phyloP scores from a whole-genome alignment of 2,329 filamentous ascomycete species.

The Beauveria sp. region DNA sequence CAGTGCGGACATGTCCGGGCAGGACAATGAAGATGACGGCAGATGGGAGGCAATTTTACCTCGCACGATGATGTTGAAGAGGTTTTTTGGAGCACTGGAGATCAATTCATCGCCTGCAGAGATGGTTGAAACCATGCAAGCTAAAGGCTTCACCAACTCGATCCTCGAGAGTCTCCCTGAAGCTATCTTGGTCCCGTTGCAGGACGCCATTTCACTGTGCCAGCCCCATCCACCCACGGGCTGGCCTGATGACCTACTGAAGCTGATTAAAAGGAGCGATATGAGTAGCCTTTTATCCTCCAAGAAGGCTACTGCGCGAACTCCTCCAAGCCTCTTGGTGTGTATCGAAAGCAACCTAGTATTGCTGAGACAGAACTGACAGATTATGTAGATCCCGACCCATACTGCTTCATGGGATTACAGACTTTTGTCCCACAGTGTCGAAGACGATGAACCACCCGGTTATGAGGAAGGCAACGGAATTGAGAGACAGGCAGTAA shows the following conservation, averaged over 20 bases:
- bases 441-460: constrained; percentile 51
- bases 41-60: constrained; percentile 48
- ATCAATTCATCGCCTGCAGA: constrained; percentile 46
- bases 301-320: constrained; percentile 21
- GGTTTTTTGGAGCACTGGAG: constrained; percentile 54
- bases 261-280: constrained; percentile 75
- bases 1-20: constrained; percentile 27
- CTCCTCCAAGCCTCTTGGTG: constrained; percentile 35
- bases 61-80: constrained; percentile 61
- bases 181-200: constrained; percentile 69
- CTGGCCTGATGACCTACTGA: constrained; percentile 66
- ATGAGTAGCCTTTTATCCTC: constrained; percentile 58
- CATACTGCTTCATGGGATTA: constrained; percentile 68
- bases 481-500: constrained; percentile 74
- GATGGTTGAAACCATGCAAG: constrained; percentile 66
- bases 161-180: constrained; percentile 81
- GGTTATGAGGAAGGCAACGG: constrained; percentile 74
- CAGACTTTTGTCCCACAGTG: constrained; percentile 64
- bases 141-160: constrained; percentile 51
- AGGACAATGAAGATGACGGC: constrained; percentile 27
- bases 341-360: constrained; percentile 16
- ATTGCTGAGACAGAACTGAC: neutral
- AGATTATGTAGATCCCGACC: constrained; percentile 41
- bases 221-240: constrained; percentile 72
- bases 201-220: constrained; percentile 77